Percentiles rank a stretch among this genome's conserved stretches.
Conservation (phyloP, 306 rosid genomes). For the Fagus sylvatica region DNA sequence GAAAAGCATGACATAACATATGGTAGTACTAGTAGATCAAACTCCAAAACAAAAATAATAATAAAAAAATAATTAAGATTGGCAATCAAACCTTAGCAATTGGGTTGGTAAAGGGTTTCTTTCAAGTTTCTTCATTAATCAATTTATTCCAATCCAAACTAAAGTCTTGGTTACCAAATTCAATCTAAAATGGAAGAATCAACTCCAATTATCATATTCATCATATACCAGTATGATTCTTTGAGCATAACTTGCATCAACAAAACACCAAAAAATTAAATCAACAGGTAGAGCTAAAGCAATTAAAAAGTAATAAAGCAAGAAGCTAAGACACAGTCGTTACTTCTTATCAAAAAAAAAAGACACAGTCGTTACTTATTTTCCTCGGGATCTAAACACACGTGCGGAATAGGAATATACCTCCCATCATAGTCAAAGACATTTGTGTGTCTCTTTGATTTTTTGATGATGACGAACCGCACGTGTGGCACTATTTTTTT, state of each 20-base stretch:
- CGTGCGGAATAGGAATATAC: slow-evolving; percentile 40
- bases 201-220: not conserved
- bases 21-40: not conserved
- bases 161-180: not conserved
- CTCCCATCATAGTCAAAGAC: not conserved
- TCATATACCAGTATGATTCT: not conserved
- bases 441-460: too few species aligned
- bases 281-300: not conserved
- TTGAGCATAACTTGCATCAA: not conserved
- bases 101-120: not conserved
- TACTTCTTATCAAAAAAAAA: too few species aligned
- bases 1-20: not conserved
- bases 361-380: slow-evolving; percentile 23
- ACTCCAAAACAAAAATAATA: not conserved
- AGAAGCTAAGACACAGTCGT: slow-evolving; percentile 14
- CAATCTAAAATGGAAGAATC: not conserved
- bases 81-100: not conserved
- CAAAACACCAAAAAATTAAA: not conserved
- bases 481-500: slow-evolving; percentile 46
- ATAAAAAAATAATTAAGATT: not conserved
- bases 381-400: slow-evolving; percentile 40
- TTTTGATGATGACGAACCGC: slow-evolving; percentile 35
- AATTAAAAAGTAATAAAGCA: not conserved
- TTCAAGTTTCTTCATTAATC: not conserved
- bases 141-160: not conserved